phyloP scores from a whole-genome alignment of 495 filamentous ascomycete species.

The Penicillium bialowiezense region DNA sequence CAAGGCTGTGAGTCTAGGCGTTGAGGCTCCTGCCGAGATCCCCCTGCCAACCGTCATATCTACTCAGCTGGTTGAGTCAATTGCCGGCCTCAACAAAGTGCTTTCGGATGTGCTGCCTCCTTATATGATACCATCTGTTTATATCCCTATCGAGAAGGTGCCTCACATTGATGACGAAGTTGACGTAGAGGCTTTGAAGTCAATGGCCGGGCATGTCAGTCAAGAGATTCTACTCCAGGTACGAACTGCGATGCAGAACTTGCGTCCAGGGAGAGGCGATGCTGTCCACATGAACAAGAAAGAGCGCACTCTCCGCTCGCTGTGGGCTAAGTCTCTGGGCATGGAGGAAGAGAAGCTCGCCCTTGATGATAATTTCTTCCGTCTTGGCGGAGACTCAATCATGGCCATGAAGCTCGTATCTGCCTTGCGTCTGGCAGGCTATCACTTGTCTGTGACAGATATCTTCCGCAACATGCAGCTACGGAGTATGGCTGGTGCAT shows the following conservation, averaged over 20 bases:
- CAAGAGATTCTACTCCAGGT: slow-evolving; percentile 11
- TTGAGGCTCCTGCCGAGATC: not conserved
- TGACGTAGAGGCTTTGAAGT: not conserved
- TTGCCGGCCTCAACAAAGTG: slow-evolving; percentile 27
- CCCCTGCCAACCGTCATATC: slow-evolving; percentile 8
- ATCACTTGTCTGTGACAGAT: slow-evolving; percentile 30
- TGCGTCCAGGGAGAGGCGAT: slow-evolving; percentile 6
- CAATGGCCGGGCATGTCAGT: slow-evolving; percentile 15
- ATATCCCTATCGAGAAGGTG: slow-evolving; percentile 16
- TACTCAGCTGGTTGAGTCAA: slow-evolving; percentile 11
- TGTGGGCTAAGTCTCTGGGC: slow-evolving; percentile 42
- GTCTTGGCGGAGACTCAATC: slow-evolving; percentile 15
- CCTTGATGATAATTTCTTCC: slow-evolving; percentile 37
- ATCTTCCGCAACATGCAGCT: slow-evolving; percentile 42
- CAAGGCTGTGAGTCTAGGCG: not conserved
- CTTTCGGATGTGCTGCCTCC: slow-evolving; percentile 27
- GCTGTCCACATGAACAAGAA: slow-evolving; percentile 14
- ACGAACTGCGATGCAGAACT: slow-evolving; percentile 12
- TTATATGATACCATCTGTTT: slow-evolving; percentile 31
- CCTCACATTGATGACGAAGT: slow-evolving; percentile 3
- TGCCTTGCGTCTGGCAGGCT: slow-evolving; percentile 19
- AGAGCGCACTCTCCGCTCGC: slow-evolving; percentile 32
- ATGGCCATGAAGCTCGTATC: slow-evolving; percentile 11
- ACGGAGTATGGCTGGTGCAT: slow-evolving; percentile 20
- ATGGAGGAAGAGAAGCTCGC: slow-evolving; percentile 27